Conservation (phyloP, 139 green algal genomes). For the Spirogloea muscicola region DNA sequence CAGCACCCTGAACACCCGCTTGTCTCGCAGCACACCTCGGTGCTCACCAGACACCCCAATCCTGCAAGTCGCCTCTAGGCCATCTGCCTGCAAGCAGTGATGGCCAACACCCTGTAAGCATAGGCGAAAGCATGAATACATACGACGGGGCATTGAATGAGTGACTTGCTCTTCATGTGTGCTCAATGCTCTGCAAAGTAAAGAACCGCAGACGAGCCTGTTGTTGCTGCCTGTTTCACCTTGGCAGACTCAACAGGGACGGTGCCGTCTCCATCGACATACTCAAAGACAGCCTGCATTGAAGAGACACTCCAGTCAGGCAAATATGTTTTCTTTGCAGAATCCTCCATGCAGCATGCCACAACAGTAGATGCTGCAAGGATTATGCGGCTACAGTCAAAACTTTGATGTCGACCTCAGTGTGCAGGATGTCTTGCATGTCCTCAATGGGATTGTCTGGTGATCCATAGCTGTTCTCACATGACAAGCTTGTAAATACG, state of each 20-base stretch:
- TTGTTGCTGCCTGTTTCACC: neutral
- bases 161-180: too few species aligned
- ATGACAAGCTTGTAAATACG: neutral
- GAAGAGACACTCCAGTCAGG: too few species aligned
- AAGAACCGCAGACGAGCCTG: neutral
- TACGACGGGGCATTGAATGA: neutral
- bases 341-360: too few species aligned
- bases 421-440: slow-evolving; percentile 33
- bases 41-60: slow-evolving; percentile 6
- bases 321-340: too few species aligned
- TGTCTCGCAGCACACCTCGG: neutral
- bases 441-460: slow-evolving; percentile 7
- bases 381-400: too few species aligned
- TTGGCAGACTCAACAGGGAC: slow-evolving; percentile 4
- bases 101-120: neutral
- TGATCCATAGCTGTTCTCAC: slow-evolving; percentile 27
- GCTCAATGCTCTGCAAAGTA: neutral
- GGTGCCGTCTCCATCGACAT: neutral
- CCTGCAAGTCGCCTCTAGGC: neutral
- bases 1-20: neutral
- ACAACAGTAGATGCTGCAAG: too few species aligned
- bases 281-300: neutral
- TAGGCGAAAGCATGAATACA: neutral
- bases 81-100: slow-evolving; percentile 5
- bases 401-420: too few species aligned